A percentile compares a stretch with the other conserved stretches of the same genome.
Conservation (phyloP, 345 rosid genomes). For the Firmiana major region DNA sequence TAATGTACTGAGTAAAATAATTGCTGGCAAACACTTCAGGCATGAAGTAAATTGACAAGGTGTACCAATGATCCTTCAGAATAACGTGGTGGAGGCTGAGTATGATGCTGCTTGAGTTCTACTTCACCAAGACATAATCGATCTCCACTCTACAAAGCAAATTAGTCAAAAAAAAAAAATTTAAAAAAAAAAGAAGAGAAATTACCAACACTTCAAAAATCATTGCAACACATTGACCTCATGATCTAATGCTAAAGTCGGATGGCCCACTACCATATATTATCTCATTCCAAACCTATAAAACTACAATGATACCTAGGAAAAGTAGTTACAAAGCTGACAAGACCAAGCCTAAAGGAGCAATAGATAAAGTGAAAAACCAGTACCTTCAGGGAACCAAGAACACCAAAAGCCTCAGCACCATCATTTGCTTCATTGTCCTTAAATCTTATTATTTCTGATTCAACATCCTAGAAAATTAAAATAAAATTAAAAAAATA, state of each 20-base stretch:
- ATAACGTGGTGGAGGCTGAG: conserved; percentile 82
- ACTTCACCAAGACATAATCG: conserved; percentile 42
- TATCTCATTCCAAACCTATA: neutral
- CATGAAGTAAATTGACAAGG: conserved; percentile 17
- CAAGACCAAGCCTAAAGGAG: neutral
- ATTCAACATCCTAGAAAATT: conserved; percentile 61
- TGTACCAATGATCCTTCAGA: conserved; percentile 90
- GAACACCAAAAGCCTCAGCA: conserved; percentile 50
- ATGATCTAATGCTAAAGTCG: neutral
- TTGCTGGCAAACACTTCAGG: conserved; percentile 8
- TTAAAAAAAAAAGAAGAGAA: conserved; percentile 7
- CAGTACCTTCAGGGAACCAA: conserved; percentile 61
- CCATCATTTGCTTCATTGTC: conserved; percentile 40
- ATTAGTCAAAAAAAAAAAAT: conserved; percentile 10
- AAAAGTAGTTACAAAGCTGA: neutral
- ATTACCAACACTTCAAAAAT: conserved; percentile 4
- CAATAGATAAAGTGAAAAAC: neutral
- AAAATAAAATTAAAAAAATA: neutral
- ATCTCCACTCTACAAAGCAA: conserved; percentile 60
- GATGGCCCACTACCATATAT: neutral
- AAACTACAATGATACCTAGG: neutral
- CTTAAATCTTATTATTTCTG: conserved; percentile 46
- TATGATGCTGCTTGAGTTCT: conserved; percentile 70
- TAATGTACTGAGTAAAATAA: neutral
- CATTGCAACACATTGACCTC: neutral